phyloP scores from a whole-genome alignment of 768 basidiomycete genomes.

The Coprinellus aureogranulatus region DNA sequence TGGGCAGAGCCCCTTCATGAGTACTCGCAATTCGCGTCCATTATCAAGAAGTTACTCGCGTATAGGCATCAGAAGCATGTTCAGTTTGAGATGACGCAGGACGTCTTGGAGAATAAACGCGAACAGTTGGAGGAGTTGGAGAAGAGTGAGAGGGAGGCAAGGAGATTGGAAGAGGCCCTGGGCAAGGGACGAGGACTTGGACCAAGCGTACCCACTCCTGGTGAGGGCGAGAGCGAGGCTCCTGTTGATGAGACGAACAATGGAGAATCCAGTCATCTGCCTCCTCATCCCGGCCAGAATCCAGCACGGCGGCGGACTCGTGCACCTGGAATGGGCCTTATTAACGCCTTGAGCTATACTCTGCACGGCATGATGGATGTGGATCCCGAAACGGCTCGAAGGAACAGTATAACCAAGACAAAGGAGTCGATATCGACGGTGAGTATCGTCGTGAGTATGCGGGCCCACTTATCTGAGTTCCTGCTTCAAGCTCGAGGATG shows the following conservation, averaged over 20 bases:
- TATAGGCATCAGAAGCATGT: constrained; percentile 98
- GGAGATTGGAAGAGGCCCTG: constrained; percentile 84
- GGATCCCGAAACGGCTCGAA: constrained; percentile 92
- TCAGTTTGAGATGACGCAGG: constrained; percentile 96
- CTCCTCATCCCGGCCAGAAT: constrained; percentile 79
- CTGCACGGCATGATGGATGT: constrained; percentile 98
- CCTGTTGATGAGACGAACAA: constrained; percentile 17
- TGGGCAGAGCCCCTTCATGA: constrained; percentile 97
- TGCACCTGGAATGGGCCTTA: constrained; percentile 77
- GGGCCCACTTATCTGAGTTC: background rate
- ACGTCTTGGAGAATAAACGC: constrained; percentile 78
- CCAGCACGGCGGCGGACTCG: constrained; percentile 55
- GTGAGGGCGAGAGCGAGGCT: constrained; percentile 25
- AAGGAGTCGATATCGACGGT: constrained; percentile 95
- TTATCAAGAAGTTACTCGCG: constrained; percentile 90
- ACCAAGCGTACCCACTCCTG: constrained; percentile 18
- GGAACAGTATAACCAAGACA: constrained; percentile 92
- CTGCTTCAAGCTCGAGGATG: constrained; percentile 79
- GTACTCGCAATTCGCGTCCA: constrained; percentile 89
- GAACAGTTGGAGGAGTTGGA: constrained; percentile 87
- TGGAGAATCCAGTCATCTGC: constrained; percentile 48
- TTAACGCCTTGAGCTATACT: constrained; percentile 91
- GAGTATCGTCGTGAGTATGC: constrained; percentile 16
- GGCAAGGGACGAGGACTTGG: constrained; percentile 44
- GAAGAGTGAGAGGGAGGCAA: constrained; percentile 88